phyloP scores from a whole-genome alignment of 2,329 filamentous ascomycete genomes.

The Pseudohalonectria lignicola region DNA sequence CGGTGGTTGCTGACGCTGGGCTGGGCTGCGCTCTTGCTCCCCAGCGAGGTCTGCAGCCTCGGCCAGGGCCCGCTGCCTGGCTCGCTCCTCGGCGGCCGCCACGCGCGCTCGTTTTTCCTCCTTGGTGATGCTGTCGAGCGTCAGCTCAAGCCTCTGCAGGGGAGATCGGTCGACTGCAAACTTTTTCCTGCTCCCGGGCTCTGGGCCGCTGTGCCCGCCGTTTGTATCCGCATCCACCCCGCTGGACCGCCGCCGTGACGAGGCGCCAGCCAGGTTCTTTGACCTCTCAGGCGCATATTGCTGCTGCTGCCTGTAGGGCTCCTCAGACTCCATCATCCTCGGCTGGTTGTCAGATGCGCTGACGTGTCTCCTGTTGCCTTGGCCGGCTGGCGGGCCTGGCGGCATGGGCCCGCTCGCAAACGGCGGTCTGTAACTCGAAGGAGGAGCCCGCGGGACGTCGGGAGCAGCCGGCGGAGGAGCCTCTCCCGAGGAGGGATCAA shows the following conservation, averaged over 20 bases:
- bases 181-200: slow-evolving; percentile 36
- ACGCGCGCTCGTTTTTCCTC: slow-evolving; percentile 85
- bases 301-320: slow-evolving; percentile 6
- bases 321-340: slow-evolving; percentile 21
- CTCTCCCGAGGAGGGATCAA: slow-evolving; percentile 13
- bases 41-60: background rate
- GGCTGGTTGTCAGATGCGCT: background rate
- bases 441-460: slow-evolving; percentile 49
- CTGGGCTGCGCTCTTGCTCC: slow-evolving; percentile 9
- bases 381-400: slow-evolving; percentile 11
- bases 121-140: slow-evolving; percentile 85
- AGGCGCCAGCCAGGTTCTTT: background rate
- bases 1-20: slow-evolving; percentile 7
- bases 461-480: slow-evolving; percentile 40
- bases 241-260: background rate
- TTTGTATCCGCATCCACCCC: slow-evolving; percentile 4
- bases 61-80: slow-evolving; percentile 47
- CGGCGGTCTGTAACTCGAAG: slow-evolving; percentile 34
- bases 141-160: slow-evolving; percentile 84
- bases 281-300: background rate
- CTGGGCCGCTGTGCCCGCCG: too few relatives aligned
- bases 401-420: too few relatives aligned
- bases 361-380: slow-evolving; percentile 4
- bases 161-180: slow-evolving; percentile 80
- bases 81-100: slow-evolving; percentile 67